phyloP scores from a whole-genome alignment of 306 rosid species.

The Sicyos baderoa region DNA sequence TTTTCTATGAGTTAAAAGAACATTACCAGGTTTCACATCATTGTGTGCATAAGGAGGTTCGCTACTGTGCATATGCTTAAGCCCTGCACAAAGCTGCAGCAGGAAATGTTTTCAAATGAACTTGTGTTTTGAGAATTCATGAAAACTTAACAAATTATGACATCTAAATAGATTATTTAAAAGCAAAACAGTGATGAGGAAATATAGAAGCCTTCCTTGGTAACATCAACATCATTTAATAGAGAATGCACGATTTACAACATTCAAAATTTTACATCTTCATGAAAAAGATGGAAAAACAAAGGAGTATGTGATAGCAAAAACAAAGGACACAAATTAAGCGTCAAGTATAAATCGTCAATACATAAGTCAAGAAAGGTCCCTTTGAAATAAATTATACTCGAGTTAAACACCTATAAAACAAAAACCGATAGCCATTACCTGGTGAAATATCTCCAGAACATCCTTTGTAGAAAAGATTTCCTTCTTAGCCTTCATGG shows the following conservation, averaged over 20 bases:
- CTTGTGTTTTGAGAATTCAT: neutral
- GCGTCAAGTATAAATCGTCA: neutral
- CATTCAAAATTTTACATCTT: neutral
- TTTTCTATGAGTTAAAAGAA: slow-evolving; percentile 71
- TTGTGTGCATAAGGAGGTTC: slow-evolving; percentile 97
- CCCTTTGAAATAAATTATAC: neutral
- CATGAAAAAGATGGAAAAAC: neutral
- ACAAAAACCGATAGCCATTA: slow-evolving; percentile 22
- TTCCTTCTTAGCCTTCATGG: slow-evolving; percentile 83
- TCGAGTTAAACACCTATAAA: neutral
- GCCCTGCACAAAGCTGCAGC: slow-evolving; percentile 95
- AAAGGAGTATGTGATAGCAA: neutral
- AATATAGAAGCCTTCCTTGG: neutral
- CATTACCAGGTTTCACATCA: slow-evolving; percentile 95
- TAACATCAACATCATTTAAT: neutral
- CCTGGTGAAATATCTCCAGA: slow-evolving; percentile 89
- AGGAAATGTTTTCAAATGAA: slow-evolving; percentile 4
- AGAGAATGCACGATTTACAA: neutral
- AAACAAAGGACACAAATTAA: slow-evolving; percentile 1
- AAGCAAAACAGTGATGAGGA: neutral
- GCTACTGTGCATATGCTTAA: slow-evolving; percentile 83
- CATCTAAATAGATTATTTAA: neutral
- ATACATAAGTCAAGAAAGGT: neutral
- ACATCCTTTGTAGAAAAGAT: slow-evolving; percentile 76
- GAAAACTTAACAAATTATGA: neutral